Evolutionary conservation across 768 basidiomycete genomes (phyloP).

Genomic region (Leccinum truebloodii): DNA sequence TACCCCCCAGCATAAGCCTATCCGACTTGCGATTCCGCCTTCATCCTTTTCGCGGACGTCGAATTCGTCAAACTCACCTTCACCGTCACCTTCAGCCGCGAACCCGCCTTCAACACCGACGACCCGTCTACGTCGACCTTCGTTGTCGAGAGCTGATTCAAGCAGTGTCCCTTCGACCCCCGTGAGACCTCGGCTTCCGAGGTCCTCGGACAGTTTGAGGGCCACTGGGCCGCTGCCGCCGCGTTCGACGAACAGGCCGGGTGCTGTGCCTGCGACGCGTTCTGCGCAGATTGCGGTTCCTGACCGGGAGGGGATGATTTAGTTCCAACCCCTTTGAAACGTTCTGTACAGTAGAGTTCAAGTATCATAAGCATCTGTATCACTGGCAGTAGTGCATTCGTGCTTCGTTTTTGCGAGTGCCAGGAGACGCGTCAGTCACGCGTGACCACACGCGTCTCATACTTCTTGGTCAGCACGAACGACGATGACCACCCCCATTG

Average conservation of each 20-base stretch:
- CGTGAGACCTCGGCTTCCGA: slow-evolving; percentile 28
- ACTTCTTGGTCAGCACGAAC: not conserved
- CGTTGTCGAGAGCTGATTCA: slow-evolving; percentile 27
- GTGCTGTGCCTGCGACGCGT: slow-evolving; percentile 44
- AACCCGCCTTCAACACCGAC: slow-evolving; percentile 24
- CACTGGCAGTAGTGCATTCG: not conserved
- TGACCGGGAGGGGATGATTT: slow-evolving; percentile 65
- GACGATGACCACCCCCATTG: slow-evolving; percentile 43
- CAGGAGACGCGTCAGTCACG: slow-evolving; percentile 23
- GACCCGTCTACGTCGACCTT: slow-evolving; percentile 29
- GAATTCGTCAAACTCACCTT: slow-evolving; percentile 17
- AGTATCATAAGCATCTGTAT: not conserved
- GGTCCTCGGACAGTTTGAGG: slow-evolving; percentile 25
- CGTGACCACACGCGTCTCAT: slow-evolving; percentile 22
- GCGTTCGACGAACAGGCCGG: slow-evolving; percentile 66
- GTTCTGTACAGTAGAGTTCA: too few relatives aligned
- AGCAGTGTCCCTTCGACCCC: slow-evolving; percentile 25
- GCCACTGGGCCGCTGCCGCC: slow-evolving; percentile 62
- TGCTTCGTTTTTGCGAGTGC: not conserved
- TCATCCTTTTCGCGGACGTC: slow-evolving; percentile 19
- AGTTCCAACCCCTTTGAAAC: slow-evolving; percentile 13
- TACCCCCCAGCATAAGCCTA: slow-evolving; percentile 26
- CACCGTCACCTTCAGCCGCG: slow-evolving; percentile 14
- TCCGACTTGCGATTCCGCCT: slow-evolving; percentile 27
- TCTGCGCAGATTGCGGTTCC: slow-evolving; percentile 54